phyloP scores from a whole-genome alignment of 2,329 filamentous ascomycete genomes.

The Capronia americana region DNA sequence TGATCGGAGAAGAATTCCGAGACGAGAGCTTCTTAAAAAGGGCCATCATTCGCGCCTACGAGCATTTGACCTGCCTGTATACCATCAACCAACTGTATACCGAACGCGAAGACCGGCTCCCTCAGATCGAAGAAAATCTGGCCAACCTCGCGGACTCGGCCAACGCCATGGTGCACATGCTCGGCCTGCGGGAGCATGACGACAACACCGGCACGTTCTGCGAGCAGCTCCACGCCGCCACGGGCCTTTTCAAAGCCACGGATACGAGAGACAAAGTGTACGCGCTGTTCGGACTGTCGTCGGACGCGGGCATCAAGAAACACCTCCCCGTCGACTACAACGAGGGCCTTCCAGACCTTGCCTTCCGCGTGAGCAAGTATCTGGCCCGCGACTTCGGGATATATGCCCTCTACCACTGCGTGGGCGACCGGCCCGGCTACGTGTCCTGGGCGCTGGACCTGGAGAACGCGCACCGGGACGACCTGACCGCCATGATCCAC shows the following conservation, averaged over 20 bases:
- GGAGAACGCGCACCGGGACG: background rate
- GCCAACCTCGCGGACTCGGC: background rate
- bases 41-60: constrained; percentile 11
- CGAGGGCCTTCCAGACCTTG: constrained; percentile 2
- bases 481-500: constrained; percentile 9
- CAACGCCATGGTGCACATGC: constrained; percentile 7
- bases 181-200: background rate
- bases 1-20: constrained; percentile 18
- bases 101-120: background rate
- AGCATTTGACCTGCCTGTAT: constrained; percentile 13
- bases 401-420: constrained; percentile 23
- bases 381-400: constrained; percentile 8
- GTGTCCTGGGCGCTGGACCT: constrained; percentile 28
- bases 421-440: constrained; percentile 8
- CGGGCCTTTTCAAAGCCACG: constrained; percentile 20
- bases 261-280: constrained; percentile 27
- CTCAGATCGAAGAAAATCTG: background rate
- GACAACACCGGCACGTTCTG: constrained; percentile 13
- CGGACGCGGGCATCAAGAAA: constrained; percentile 17
- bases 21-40: constrained; percentile 4
- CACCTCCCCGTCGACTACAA: constrained; percentile 26
- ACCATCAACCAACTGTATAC: background rate
- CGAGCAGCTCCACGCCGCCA: constrained; percentile 19
- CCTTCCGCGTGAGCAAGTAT: constrained; percentile 21
- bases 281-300: constrained; percentile 21